Evolutionary conservation across 768 basidiomycete genomes (phyloP), one percentile per base, ranked within the genome.

Genomic region (Suillus subluteus): DNA sequence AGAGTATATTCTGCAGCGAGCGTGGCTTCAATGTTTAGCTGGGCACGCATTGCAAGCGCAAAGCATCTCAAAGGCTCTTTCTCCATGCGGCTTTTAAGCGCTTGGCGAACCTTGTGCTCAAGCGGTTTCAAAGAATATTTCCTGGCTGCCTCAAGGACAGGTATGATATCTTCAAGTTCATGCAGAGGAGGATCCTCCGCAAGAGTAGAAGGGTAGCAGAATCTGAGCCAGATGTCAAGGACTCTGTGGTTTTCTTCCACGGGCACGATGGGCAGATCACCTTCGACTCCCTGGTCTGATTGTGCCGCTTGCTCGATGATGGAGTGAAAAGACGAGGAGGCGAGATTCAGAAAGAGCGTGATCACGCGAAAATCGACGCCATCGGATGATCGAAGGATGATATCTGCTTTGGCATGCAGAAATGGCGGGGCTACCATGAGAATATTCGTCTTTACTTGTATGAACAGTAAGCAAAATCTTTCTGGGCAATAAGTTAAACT

Each of bases 351-450:
- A n/a, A 79, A 75, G 58, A 75, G 66, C 15, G 74, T 76, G 63
- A 78, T 76, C 23, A 83, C 70, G 40, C 75, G 78, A 67, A 83
- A 82, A 8, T 75, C 62, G 0, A 76, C 75, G 11, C 73, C 73
- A 66, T 83, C 81, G 0, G 70, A 63, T 2, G 79, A 82, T n/a
- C 75, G 73, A 21, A 83, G 68, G 38, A 80, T 73, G 48, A 80
- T 68, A 65, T 82, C 79, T 4, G 76, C 80, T 37, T 75, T 72
- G 30, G 65, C 68, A 48, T 74, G 72, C 62, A 79, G 66, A 73
- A 81, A 77, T n/a, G 70, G 68, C 63, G 65, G 30, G 81, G 74
- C 16, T 18, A 16, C 15, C 54, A 55, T 55, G 30, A 55, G 54
- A 5, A 7, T 15, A 6, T 37, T 37, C 18, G 18, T 32, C 54